A percentile compares a stretch with the other conserved stretches of the same genome.
Evolutionary conservation across 768 basidiomycete genomes (phyloP).

Genomic region (Lactifluus pinguis): DNA sequence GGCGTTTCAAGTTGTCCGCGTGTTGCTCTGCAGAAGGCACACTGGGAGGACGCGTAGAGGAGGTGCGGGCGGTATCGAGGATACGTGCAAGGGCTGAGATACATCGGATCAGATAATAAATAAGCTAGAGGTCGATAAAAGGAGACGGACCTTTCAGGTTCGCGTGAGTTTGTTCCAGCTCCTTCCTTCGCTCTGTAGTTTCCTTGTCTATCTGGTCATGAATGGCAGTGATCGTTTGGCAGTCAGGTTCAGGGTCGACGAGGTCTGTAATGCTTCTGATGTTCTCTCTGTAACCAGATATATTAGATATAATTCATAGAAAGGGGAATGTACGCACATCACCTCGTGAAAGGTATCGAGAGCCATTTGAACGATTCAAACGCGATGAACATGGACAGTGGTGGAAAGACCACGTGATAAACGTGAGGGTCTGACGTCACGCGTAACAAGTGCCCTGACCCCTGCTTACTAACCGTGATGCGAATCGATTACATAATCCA

Average conservation of each 20-base stretch:
- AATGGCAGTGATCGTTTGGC: conserved; percentile 61
- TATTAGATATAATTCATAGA: too few relatives aligned
- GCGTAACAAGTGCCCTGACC: not conserved
- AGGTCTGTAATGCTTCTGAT: conserved; percentile 62
- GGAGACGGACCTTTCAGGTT: conserved; percentile 48
- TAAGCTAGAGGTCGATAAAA: not conserved
- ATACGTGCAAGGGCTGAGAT: conserved; percentile 49
- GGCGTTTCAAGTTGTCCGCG: conserved; percentile 48
- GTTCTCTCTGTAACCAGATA: conserved; percentile 39
- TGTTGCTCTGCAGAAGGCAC: conserved; percentile 64
- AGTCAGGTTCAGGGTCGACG: conserved; percentile 75
- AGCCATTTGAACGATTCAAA: not conserved
- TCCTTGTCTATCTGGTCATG: conserved; percentile 59
- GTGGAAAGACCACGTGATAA: conserved; percentile 4
- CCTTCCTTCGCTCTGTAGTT: conserved; percentile 51
- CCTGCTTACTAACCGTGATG: not conserved
- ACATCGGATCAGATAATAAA: not conserved
- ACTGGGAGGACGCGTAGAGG: conserved; percentile 58
- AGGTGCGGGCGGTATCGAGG: conserved; percentile 61
- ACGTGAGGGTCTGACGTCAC: conserved; percentile 16
- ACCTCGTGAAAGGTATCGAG: conserved; percentile 12
- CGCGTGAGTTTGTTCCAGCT: conserved; percentile 56
- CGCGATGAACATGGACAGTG: too few relatives aligned
- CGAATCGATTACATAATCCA: conserved; percentile 13
- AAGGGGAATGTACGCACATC: not conserved